Evolutionary conservation across 2,329 filamentous ascomycete genomes (phyloP).

Genomic region (Neospermospora avenae): DNA sequence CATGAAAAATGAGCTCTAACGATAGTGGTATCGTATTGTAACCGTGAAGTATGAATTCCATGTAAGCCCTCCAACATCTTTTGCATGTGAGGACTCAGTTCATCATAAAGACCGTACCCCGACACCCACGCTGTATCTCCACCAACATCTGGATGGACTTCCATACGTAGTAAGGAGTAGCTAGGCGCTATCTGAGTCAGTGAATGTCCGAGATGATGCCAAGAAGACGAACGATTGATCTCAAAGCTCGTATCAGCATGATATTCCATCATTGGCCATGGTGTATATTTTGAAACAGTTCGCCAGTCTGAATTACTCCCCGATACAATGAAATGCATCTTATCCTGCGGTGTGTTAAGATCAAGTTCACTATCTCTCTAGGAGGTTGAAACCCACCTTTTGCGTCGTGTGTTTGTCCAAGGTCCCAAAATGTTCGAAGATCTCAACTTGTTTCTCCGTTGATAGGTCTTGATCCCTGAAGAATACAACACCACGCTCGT

Average conservation of each 20-base stretch:
- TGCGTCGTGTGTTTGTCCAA: constrained; percentile 47
- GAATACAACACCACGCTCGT: constrained; percentile 49
- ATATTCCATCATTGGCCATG: constrained; percentile 41
- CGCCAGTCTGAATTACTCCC: constrained; percentile 43
- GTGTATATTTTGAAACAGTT: constrained; percentile 44
- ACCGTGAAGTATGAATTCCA: constrained; percentile 25
- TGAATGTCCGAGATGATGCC: background rate
- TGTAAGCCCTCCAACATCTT: constrained; percentile 23
- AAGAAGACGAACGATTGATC: constrained; percentile 40
- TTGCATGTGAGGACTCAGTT: constrained; percentile 22
- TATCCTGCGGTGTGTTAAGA: constrained; percentile 14
- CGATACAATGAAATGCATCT: constrained; percentile 19
- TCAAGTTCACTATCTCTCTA: background rate
- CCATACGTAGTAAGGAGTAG: constrained; percentile 50
- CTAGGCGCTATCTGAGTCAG: constrained; percentile 38
- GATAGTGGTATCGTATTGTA: constrained; percentile 21
- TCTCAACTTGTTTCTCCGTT: constrained; percentile 41
- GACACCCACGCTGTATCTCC: constrained; percentile 58
- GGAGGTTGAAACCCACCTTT: constrained; percentile 30
- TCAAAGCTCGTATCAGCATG: constrained; percentile 51
- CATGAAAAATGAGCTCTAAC: background rate
- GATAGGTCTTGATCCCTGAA: constrained; percentile 47
- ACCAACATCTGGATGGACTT: constrained; percentile 62
- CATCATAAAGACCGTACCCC: constrained; percentile 26
- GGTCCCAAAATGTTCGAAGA: constrained; percentile 46